Evolutionary conservation across 2,329 filamentous ascomycete genomes (phyloP).

Genomic region (Cryphonectria japonica): DNA sequence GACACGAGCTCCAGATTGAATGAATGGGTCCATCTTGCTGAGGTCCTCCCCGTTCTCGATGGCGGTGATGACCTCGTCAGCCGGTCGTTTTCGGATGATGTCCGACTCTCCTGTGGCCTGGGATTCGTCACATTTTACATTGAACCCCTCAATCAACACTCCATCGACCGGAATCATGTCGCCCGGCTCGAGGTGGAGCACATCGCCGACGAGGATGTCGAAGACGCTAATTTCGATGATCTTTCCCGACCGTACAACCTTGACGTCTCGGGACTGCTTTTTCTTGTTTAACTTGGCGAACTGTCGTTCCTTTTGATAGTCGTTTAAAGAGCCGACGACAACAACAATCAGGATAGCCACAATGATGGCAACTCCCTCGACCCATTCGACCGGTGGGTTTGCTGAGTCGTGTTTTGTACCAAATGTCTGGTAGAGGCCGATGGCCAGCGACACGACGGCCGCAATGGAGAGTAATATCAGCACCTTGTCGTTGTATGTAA

Average conservation of each 20-base stretch:
- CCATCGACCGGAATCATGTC: constrained; percentile 77
- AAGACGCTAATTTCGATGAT: constrained; percentile 71
- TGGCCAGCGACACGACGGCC: constrained; percentile 71
- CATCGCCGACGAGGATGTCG: constrained; percentile 71
- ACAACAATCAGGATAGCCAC: constrained; percentile 80
- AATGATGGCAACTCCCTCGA: constrained; percentile 81
- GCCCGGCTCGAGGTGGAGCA: constrained; percentile 74
- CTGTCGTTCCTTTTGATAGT: constrained; percentile 80
- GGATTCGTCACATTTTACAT: constrained; percentile 77
- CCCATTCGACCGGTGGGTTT: constrained; percentile 71
- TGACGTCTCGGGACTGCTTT: constrained; percentile 76
- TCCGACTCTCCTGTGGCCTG: constrained; percentile 81
- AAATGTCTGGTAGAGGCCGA: constrained; percentile 77
- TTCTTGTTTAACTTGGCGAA: constrained; percentile 80
- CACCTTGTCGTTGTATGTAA: constrained; percentile 84
- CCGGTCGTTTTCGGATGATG: constrained; percentile 69
- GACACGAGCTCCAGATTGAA: constrained; percentile 81
- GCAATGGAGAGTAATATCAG: constrained; percentile 72
- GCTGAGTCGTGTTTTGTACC: constrained; percentile 56
- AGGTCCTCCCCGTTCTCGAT: constrained; percentile 68
- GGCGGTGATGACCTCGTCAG: constrained; percentile 69
- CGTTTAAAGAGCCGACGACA: constrained; percentile 75
- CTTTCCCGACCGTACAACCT: constrained; percentile 71
- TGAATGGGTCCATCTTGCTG: constrained; percentile 79
- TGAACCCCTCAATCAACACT: constrained; percentile 72